phyloP scores from a whole-genome alignment of 192 early-diverging fungal genomes.

The Lobosporangium transversale region DNA sequence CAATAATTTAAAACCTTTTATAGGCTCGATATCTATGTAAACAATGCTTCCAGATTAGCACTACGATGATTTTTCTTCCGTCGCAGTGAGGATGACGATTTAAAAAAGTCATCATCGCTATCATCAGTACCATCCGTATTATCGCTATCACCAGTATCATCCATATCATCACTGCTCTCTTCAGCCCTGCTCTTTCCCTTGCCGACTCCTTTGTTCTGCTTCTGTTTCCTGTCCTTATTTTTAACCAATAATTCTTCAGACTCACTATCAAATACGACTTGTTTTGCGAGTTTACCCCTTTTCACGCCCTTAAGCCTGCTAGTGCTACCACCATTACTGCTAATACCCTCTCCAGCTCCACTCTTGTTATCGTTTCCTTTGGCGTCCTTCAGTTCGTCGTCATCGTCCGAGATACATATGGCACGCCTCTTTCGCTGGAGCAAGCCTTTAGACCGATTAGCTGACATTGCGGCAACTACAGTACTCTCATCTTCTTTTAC shows the following conservation, averaged over 20 bases:
- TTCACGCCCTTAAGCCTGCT: not conserved
- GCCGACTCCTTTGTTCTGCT: not conserved
- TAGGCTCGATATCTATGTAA: too few relatives aligned
- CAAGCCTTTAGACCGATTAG: not conserved
- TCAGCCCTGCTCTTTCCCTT: not conserved
- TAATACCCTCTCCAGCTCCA: not conserved
- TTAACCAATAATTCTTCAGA: not conserved
- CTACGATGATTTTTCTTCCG: not conserved
- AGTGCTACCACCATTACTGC: not conserved
- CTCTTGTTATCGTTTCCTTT: not conserved
- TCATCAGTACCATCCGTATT: not conserved
- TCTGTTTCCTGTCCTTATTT: not conserved
- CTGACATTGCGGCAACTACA: not conserved
- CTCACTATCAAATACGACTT: not conserved
- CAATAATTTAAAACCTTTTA: too few relatives aligned
- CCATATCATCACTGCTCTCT: not conserved
- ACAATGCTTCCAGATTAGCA: not conserved
- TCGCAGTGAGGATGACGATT: not conserved
- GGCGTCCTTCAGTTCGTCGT: not conserved
- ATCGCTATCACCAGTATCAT: not conserved
- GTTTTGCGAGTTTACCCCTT: not conserved
- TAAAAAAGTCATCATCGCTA: conserved; percentile 9
- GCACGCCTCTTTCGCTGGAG: conserved; percentile 1
- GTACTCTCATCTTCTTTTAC: not conserved
- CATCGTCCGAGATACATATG: conserved; percentile 4